These are phyloP conservation scores for Eucalyptus pauciflora DNA, from an alignment of 345 rosid genomes.

Conservation along the genomic window DNA sequence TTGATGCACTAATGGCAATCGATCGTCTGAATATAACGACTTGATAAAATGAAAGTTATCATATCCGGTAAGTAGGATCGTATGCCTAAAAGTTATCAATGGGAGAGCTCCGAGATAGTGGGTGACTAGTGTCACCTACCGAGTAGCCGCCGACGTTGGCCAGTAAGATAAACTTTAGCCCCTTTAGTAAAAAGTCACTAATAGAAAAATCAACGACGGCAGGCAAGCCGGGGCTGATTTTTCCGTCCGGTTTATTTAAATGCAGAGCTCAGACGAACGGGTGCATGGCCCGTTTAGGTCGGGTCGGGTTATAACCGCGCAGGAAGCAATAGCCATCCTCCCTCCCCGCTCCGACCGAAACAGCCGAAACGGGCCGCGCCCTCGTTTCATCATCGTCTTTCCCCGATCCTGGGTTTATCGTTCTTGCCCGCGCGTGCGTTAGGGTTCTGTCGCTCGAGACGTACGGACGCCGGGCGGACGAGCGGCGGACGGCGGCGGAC, in stretches of 20 bases:
- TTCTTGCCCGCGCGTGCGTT: background rate
- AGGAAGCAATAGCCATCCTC: background rate
- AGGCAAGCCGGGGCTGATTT: background rate
- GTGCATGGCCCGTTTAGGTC: background rate
- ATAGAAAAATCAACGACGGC: background rate
- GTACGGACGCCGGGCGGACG: background rate
- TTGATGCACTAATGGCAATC: accelerated
- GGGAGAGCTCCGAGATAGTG: too few relatives aligned
- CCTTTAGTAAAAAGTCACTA: background rate
- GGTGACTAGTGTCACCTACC: background rate
- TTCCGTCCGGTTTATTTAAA: background rate
- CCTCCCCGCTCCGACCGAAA: background rate
- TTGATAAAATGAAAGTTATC: accelerated
- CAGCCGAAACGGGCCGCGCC: background rate
- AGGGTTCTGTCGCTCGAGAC: background rate
- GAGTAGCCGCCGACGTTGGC: background rate
- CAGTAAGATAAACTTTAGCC: background rate
- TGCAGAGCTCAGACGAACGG: background rate
- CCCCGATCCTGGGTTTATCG: background rate
- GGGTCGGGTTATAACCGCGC: background rate
- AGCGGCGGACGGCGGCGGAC: background rate
- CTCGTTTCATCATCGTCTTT: background rate
- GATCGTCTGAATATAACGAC: accelerated
- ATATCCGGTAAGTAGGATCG: accelerated
- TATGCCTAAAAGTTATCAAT: too few relatives aligned